phyloP scores from a whole-genome alignment of 139 green algal genomes.

The Penium margaritaceum region DNA sequence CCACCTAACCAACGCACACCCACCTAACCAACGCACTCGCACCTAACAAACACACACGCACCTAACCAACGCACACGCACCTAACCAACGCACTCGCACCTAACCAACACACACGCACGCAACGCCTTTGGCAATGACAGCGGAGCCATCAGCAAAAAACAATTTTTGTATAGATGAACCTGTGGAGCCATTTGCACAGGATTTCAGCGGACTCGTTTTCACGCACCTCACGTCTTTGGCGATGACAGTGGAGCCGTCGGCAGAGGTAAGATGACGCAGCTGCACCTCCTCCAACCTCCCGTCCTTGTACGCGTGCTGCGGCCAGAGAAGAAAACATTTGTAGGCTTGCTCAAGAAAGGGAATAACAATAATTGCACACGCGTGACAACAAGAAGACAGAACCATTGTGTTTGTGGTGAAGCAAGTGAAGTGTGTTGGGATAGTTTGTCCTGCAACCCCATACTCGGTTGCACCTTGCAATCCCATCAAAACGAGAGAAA shows the following conservation, averaged over 20 bases:
- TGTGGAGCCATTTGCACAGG: too few species aligned
- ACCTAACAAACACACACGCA: too few species aligned
- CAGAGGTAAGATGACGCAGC: conserved; percentile 18
- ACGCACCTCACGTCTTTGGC: conserved; percentile 18
- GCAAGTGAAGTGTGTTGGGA: neutral
- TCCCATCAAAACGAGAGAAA: neutral
- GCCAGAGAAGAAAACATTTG: too few species aligned
- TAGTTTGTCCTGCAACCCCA: neutral
- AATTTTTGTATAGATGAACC: too few species aligned
- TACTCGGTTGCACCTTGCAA: neutral
- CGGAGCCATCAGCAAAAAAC: too few species aligned
- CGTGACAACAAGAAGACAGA: neutral
- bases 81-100: too few species aligned
- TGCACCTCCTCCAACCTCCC: conserved; percentile 10
- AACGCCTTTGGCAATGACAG: too few species aligned
- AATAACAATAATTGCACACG: neutral
- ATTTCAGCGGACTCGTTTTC: too few species aligned
- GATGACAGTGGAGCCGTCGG: conserved; percentile 22
- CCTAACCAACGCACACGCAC: too few species aligned
- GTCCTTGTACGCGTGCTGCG: conserved; percentile 26
- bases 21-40: too few species aligned
- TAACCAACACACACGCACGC: too few species aligned
- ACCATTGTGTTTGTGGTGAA: neutral
- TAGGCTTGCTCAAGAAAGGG: neutral
- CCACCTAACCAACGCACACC: too few species aligned